Evolutionary conservation across 2,329 filamentous ascomycete species (phyloP).

Genomic region (Talaromyces sp.): DNA sequence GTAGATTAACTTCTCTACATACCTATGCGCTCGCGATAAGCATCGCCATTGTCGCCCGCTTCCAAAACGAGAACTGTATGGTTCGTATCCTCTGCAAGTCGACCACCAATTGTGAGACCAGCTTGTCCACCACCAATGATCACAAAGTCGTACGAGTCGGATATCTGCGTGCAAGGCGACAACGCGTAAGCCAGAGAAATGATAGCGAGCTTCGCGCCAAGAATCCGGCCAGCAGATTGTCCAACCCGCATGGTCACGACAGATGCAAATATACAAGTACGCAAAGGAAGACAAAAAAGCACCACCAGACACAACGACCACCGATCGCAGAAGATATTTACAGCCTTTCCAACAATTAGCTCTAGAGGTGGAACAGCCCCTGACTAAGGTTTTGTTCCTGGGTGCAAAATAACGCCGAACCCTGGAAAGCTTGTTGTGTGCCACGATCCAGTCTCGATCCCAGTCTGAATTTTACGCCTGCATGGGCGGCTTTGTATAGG

Average conservation of each 20-base stretch:
- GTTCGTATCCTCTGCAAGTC: conserved; percentile 48
- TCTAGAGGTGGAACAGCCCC: no score
- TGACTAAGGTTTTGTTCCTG: conserved; percentile 4
- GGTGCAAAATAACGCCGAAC: background rate
- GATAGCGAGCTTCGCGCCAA: conserved; percentile 11
- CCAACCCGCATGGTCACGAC: conserved; percentile 1
- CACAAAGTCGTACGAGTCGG: conserved; percentile 38
- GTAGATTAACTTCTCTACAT: background rate
- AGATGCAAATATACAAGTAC: background rate
- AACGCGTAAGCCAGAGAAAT: conserved; percentile 25
- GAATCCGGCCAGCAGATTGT: background rate
- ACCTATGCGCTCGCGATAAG: conserved; percentile 38
- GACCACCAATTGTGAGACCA: conserved; percentile 50
- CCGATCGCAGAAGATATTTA: background rate
- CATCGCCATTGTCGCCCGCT: conserved; percentile 35
- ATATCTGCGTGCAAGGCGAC: conserved; percentile 30
- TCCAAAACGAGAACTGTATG: conserved; percentile 39
- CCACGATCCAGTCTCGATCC: background rate
- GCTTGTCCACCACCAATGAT: conserved; percentile 60
- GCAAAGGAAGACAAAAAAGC: background rate
- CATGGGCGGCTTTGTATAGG: background rate
- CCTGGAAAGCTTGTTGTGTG: conserved; percentile 7
- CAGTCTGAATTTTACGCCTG: background rate
- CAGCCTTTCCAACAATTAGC: background rate
- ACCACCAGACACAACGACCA: background rate